Evolutionary conservation across 2,329 filamentous ascomycete species (phyloP).

Genomic region (Diplodia mutila): DNA sequence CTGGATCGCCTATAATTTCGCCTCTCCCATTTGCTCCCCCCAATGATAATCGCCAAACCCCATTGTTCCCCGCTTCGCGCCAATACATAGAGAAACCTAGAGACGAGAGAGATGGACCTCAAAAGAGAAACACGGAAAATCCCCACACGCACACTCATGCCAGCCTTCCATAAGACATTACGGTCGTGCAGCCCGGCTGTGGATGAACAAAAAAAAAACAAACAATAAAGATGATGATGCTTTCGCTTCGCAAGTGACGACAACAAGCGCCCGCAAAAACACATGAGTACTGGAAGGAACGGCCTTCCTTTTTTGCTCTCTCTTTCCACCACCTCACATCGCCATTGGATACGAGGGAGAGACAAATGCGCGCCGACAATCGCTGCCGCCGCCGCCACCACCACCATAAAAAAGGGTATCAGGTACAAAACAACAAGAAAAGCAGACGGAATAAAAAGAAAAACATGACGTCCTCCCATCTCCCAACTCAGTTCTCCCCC

Average conservation of each 20-base stretch:
- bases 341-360: not conserved
- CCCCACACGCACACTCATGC: not conserved
- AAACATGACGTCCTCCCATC: not conserved
- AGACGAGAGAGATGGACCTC: not conserved
- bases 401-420: constrained; percentile 9
- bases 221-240: not conserved
- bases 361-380: not conserved
- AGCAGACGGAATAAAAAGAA: not conserved
- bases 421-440: not conserved
- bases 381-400: not conserved
- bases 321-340: not conserved
- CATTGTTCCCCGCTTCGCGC: not conserved
- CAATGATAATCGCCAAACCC: not conserved
- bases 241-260: not conserved
- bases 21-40: too few species aligned
- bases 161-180: constrained; percentile 7
- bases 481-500: not conserved
- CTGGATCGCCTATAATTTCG: not conserved
- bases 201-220: not conserved
- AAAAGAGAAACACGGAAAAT: not conserved
- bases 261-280: not conserved
- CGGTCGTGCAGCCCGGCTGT: constrained; percentile 16
- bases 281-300: not conserved
- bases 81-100: not conserved
- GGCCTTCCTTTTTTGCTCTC: not conserved